phyloP scores from a whole-genome alignment of 768 basidiomycete species.

The Lactarius tabidus region DNA sequence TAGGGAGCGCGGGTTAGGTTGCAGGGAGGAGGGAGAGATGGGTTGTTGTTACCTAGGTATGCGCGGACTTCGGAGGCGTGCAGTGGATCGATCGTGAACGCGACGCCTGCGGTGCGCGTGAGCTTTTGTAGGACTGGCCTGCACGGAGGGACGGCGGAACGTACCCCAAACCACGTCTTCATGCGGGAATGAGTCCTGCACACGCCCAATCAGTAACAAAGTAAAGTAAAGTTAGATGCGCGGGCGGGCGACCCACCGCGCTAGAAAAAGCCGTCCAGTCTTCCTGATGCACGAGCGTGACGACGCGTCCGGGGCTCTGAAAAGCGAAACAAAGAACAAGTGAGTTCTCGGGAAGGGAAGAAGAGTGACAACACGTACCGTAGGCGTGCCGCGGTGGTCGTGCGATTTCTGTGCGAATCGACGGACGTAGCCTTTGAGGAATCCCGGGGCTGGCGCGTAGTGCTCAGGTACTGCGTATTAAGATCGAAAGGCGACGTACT shows the following conservation, averaged over 20 bases:
- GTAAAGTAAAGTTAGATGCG: conserved; percentile 7
- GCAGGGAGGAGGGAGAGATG: not conserved
- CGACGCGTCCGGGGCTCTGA: conserved; percentile 82
- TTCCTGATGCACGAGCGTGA: conserved; percentile 82
- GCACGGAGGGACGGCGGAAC: conserved; percentile 19
- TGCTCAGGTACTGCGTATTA: not conserved
- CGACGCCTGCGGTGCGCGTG: conserved; percentile 50
- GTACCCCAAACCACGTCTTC: conserved; percentile 84
- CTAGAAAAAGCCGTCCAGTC: conserved; percentile 79
- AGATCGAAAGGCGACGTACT: conserved; percentile 43
- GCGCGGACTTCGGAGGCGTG: conserved; percentile 74
- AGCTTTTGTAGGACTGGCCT: not conserved
- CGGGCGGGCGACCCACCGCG: conserved; percentile 44
- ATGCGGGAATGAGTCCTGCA: conserved; percentile 62
- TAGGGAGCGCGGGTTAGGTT: not conserved
- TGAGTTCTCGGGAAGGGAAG: not conserved
- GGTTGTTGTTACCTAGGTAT: conserved; percentile 60
- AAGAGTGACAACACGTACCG: conserved; percentile 41
- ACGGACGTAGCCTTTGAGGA: conserved; percentile 85
- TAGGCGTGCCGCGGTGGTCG: conserved; percentile 88
- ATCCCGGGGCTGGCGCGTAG: conserved; percentile 66
- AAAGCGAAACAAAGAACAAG: not conserved
- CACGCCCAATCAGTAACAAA: not conserved
- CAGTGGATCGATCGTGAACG: conserved; percentile 80
- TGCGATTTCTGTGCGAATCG: conserved; percentile 92